These are phyloP conservation scores for Digitaria exilis DNA, from an alignment of 202 grass and related monocot species.

Conservation along the genomic window DNA sequence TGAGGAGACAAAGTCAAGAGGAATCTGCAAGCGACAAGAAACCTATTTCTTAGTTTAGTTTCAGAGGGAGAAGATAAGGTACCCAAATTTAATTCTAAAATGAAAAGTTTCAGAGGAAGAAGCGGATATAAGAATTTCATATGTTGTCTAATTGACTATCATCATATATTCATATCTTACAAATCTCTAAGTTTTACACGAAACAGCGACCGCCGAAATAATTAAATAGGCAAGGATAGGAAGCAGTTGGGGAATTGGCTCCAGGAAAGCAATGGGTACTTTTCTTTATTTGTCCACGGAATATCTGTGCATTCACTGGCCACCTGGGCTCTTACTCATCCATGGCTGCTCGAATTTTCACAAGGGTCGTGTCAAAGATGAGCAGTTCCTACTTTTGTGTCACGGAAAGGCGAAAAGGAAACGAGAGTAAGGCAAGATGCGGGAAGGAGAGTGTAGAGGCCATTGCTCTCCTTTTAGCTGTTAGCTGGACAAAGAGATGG, in stretches of 20 bases:
- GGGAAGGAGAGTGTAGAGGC: slow-evolving; percentile 3
- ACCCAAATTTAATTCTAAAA: neutral
- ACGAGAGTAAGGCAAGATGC: slow-evolving; percentile 8
- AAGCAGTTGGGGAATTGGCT: slow-evolving; percentile 42
- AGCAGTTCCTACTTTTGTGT: slow-evolving; percentile 34
- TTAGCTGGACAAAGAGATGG: neutral
- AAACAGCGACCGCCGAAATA: slow-evolving; percentile 24
- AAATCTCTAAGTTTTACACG: slow-evolving; percentile 23
- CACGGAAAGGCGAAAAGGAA: neutral
- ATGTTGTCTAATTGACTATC: neutral
- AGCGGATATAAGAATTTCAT: neutral
- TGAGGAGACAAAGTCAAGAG: neutral
- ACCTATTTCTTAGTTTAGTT: neutral
- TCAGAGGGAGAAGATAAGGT: neutral
- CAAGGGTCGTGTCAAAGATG: slow-evolving; percentile 26
- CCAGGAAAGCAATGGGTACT: slow-evolving; percentile 25
- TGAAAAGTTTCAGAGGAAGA: neutral
- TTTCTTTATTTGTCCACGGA: slow-evolving; percentile 34
- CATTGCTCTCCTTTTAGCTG: slow-evolving; percentile 11
- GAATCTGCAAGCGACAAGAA: slow-evolving; percentile 25
- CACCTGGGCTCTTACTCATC: slow-evolving; percentile 22
- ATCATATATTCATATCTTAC: slow-evolving; percentile 11
- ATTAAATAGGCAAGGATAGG: slow-evolving; percentile 31
- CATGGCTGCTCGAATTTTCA: slow-evolving; percentile 37
- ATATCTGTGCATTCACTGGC: slow-evolving; percentile 29